phyloP scores from a whole-genome alignment of 2,329 filamentous ascomycete species.

The Calycina marina region DNA sequence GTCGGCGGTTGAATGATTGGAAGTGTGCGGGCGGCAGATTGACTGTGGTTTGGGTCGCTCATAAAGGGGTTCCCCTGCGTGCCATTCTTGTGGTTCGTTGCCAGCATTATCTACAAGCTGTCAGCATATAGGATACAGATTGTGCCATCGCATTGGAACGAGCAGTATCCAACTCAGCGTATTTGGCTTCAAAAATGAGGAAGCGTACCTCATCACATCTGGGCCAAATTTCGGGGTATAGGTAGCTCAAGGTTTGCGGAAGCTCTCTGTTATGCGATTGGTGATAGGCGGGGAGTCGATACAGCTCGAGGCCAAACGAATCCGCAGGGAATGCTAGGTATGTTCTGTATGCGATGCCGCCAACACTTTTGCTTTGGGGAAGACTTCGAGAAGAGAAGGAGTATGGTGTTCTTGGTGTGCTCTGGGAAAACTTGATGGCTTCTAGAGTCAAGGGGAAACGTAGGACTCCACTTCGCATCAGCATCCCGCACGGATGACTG shows the following conservation, averaged over 20 bases:
- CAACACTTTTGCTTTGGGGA: neutral
- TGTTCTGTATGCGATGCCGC: neutral
- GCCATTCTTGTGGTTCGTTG: constrained; percentile 20
- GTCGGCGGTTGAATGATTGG: constrained; percentile 42
- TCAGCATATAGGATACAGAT: constrained; percentile 5
- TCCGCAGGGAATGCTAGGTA: constrained; percentile 1
- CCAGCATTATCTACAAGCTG: constrained; percentile 17
- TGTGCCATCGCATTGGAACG: constrained; percentile 2
- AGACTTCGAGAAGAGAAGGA: neutral
- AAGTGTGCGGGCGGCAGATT: constrained; percentile 28
- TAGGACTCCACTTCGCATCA: neutral
- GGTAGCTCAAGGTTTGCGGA: too few relatives aligned
- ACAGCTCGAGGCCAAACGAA: constrained; percentile 1
- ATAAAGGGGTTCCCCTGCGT: constrained; percentile 17
- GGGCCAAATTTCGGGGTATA: too few relatives aligned
- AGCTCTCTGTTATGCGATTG: constrained; percentile 13
- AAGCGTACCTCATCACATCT: constrained; percentile 19
- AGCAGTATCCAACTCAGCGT: constrained; percentile 3
- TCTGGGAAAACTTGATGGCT: neutral
- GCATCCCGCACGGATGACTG: neutral
- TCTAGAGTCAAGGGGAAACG: neutral
- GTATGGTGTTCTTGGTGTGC: neutral
- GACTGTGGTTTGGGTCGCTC: constrained; percentile 13
- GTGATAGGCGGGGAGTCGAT: constrained; percentile 4
- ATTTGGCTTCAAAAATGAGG: neutral